Evolutionary conservation across 495 filamentous ascomycete genomes (phyloP).

Genomic region (Pseudomonodictys pantanalensis): DNA sequence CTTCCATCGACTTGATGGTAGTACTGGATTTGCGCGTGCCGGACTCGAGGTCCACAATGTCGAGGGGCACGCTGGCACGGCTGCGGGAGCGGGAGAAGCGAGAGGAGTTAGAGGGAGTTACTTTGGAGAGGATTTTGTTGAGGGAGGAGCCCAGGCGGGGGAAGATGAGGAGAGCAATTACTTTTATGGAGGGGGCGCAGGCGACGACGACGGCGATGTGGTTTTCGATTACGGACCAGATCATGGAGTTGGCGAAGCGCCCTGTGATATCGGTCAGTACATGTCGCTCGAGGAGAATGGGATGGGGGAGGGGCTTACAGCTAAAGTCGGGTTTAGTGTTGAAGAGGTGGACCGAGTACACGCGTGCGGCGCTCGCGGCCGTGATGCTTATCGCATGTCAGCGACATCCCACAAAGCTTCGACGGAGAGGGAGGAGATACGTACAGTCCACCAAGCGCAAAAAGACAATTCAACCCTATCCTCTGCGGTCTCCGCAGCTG

Average conservation of each 20-base stretch:
- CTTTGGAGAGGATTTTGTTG: slow-evolving; percentile 4
- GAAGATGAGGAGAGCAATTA: slow-evolving; percentile 25
- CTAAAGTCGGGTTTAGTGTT: slow-evolving; percentile 1
- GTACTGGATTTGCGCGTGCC: slow-evolving; percentile 2
- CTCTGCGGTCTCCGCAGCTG: slow-evolving; percentile 14
- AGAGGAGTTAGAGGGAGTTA: slow-evolving; percentile 9
- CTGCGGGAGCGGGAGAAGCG: slow-evolving; percentile 7
- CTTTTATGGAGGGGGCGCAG: slow-evolving; percentile 27
- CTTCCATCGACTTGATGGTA: not conserved
- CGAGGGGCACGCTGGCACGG: not conserved
- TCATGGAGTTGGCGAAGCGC: slow-evolving; percentile 28
- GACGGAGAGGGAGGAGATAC: not conserved
- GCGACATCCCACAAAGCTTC: not conserved
- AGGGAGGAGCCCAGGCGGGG: slow-evolving; percentile 23
- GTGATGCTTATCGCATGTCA: slow-evolving; percentile 6
- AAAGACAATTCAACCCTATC: slow-evolving; percentile 22
- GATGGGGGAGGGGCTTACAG: slow-evolving; percentile 10
- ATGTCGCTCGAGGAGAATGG: not conserved
- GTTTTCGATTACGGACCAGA: slow-evolving; percentile 31
- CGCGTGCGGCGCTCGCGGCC: slow-evolving; percentile 18
- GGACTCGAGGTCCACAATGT: slow-evolving; percentile 4
- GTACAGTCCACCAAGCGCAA: slow-evolving; percentile 22
- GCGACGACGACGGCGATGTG: slow-evolving; percentile 28
- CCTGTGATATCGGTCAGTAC: not conserved
- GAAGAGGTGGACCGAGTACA: slow-evolving; percentile 7